Conservation (phyloP, 2,329 filamentous ascomycete genomes). For the Bipolaris gigantea region DNA sequence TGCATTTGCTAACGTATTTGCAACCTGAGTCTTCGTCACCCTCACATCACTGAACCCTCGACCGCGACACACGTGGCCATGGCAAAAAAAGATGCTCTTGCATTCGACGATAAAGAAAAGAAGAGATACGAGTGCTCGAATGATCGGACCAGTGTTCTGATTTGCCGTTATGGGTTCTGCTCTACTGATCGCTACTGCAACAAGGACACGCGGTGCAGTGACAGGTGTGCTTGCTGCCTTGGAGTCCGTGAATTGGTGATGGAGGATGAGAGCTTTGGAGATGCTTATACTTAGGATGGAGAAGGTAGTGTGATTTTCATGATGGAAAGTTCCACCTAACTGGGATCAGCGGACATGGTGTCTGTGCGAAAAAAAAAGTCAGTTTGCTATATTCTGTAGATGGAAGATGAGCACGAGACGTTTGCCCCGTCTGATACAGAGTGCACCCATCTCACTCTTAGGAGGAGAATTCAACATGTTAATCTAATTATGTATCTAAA, state of each 20-base stretch:
- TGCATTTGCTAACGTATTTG: too few relatives aligned
- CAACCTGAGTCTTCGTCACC: too few relatives aligned
- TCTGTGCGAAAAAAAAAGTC: background rate
- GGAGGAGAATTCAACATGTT: too few relatives aligned
- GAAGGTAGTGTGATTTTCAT: too few relatives aligned
- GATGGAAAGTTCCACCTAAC: background rate
- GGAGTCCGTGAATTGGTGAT: background rate
- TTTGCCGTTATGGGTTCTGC: constrained; percentile 19
- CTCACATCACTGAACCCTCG: too few relatives aligned
- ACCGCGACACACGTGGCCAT: background rate
- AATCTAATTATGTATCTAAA: too few relatives aligned
- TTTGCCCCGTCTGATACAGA: background rate
- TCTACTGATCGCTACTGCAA: constrained; percentile 15
- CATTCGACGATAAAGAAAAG: background rate
- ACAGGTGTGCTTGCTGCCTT: constrained; percentile 18
- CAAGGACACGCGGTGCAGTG: constrained; percentile 7
- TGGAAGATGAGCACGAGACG: background rate
- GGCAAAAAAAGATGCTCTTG: background rate
- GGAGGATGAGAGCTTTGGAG: background rate
- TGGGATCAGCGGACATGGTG: background rate
- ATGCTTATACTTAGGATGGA: background rate
- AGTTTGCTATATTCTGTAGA: too few relatives aligned
- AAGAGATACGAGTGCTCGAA: constrained; percentile 10
- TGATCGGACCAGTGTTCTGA: constrained; percentile 9
- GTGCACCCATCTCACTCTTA: too few relatives aligned